A percentile compares a stretch with the other conserved stretches of the same genome.
Evolutionary conservation across 345 rosid species (phyloP).

Genomic region (Melaleuca quinquenervia): DNA sequence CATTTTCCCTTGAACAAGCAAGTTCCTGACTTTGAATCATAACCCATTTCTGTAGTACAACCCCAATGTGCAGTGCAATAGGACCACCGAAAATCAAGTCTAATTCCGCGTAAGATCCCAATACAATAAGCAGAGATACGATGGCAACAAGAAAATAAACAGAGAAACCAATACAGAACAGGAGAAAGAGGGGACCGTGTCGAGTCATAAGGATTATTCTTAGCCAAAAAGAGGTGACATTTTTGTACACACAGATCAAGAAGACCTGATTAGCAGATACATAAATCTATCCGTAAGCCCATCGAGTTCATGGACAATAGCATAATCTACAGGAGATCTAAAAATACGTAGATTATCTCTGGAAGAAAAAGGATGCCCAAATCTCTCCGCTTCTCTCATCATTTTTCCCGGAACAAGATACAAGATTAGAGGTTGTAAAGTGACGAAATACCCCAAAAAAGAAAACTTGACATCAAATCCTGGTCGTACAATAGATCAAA

Average conservation of each 20-base stretch:
- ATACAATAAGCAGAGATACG: neutral
- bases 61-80: neutral
- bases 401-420: conserved; percentile 9
- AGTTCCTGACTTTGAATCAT: neutral
- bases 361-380: neutral
- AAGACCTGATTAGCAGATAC: neutral
- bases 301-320: neutral
- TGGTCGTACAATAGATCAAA: conserved; percentile 2
- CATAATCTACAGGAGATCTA: neutral
- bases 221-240: neutral
- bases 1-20: neutral
- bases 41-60: neutral
- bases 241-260: neutral
- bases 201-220: neutral
- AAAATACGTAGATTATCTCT: neutral
- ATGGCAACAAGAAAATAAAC: neutral
- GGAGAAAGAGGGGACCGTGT: neutral
- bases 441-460: neutral
- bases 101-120: neutral
- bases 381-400: conserved; percentile 4
- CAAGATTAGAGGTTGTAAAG: neutral
- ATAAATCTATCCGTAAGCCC: neutral
- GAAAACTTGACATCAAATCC: neutral
- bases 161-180: neutral
- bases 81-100: neutral